Base-by-base conservation (phyloP, 371 early-diverging fungal species). In the Mucor circinelloides region DNA sequence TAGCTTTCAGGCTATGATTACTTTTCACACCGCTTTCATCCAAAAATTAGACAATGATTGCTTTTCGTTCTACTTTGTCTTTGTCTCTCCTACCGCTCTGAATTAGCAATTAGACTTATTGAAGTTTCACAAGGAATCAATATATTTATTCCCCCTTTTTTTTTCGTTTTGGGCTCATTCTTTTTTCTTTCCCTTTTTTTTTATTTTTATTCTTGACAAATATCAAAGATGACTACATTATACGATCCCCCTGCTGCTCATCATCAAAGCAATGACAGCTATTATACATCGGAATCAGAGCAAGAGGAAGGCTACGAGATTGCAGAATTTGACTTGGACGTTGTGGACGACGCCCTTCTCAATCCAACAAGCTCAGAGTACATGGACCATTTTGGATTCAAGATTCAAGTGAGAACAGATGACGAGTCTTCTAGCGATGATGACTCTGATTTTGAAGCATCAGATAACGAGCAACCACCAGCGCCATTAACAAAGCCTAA, bases 301-400 rank as follows among this genome's bases (percentile, higher is more conserved):
- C 25, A 55, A 42, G 60, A 66, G 13, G 65, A 65, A 28, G 40
- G 21, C 4, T 60, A 30, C 23, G 67, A 67, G 17, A 63, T 74
- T 46, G 60, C 65, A 23, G 61, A 81, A n/a, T 81, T 66, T 58
- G 81, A 81, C 59, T 30, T 81, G 25, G 77, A 78, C 58, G 79
- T 82, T 9, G 77, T 82, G 15, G 82, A 82, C 61, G 78, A 79
- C 25, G 82, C 76, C 15, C 40, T 82, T n/a, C 34, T 67, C 6
- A 71, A 82, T 63, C 79, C 82, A 15, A 54, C 79, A 55, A 75
- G 68, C 27, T 55, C 52, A 48, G 82, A 82, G 34, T 82, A 68
- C 19, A 61, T 67, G 36, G 82, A 82, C 60, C 82, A 82, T 69
- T 82, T 82, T 69, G 82, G 82, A 0, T 82, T 82, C 54, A 75